phyloP scores from a whole-genome alignment of 768 basidiomycete genomes.

The Basidioascus undulatus region DNA sequence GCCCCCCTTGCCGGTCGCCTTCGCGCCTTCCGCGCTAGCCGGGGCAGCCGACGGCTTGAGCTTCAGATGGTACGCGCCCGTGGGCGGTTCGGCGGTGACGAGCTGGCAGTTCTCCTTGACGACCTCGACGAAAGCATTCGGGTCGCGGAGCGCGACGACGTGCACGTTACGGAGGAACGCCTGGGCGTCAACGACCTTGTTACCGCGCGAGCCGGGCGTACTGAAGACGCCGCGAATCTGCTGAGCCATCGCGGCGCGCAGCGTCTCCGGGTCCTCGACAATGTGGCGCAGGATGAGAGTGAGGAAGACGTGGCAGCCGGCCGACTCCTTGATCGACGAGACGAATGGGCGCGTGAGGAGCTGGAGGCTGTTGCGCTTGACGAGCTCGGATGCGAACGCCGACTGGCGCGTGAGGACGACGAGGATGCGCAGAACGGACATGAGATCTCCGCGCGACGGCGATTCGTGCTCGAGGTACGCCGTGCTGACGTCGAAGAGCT shows the following conservation, averaged over 20 bases:
- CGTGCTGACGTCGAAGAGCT: conserved; percentile 52
- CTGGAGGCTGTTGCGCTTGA: conserved; percentile 36
- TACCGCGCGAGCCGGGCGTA: conserved; percentile 29
- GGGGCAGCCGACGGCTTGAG: conserved; percentile 20
- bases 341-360: conserved; percentile 42
- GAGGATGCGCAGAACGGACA: conserved; percentile 57
- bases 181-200: conserved; percentile 35
- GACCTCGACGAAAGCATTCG: conserved; percentile 46
- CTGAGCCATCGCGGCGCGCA: conserved; percentile 53
- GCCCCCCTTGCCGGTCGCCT: not conserved
- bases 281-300: conserved; percentile 76
- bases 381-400: conserved; percentile 36
- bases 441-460: conserved; percentile 52
- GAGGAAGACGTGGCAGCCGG: conserved; percentile 55
- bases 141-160: conserved; percentile 58
- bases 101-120: conserved; percentile 49
- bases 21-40: conserved; percentile 1
- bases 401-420: conserved; percentile 62
- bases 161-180: conserved; percentile 53
- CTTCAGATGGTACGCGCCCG: conserved; percentile 31
- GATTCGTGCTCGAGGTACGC: conserved; percentile 39
- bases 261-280: conserved; percentile 44
- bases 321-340: conserved; percentile 27
- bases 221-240: conserved; percentile 60
- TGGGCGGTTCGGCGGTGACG: conserved; percentile 33